Evolutionary conservation across 73 alveolate species (phyloP).

Genomic region (Paraurostyla sp.): DNA sequence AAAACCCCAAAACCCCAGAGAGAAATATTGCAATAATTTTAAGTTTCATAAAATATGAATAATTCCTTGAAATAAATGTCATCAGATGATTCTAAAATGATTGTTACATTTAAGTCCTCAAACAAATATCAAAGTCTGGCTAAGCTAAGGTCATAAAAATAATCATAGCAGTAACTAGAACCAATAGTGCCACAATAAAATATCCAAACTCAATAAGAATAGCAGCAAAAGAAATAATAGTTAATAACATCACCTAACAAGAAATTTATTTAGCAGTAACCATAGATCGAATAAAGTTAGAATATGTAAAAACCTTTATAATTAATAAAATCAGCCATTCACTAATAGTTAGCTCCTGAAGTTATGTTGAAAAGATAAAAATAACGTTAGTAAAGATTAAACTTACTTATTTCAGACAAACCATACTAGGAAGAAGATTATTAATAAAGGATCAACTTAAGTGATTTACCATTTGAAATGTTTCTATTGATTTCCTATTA

Average conservation of each 20-base stretch:
- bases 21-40: too few species aligned
- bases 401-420: neutral
- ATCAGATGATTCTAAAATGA: neutral
- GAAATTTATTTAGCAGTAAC: too few species aligned
- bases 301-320: too few species aligned
- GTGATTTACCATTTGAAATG: slow-evolving; percentile 48
- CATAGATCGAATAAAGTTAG: too few species aligned
- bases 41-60: too few species aligned
- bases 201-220: neutral
- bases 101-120: neutral
- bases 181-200: neutral
- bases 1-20: too few species aligned
- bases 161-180: neutral
- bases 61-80: neutral
- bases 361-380: too few species aligned
- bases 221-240: neutral
- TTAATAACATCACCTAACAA: too few species aligned
- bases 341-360: too few species aligned
- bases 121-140: neutral
- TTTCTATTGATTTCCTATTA: slow-evolving; percentile 3
- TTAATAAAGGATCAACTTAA: neutral
- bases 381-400: neutral
- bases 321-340: too few species aligned
- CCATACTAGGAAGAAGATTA: neutral
- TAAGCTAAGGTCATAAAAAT: neutral